phyloP scores from a whole-genome alignment of 2,329 filamentous ascomycete genomes.

The Colletotrichum paranaense region DNA sequence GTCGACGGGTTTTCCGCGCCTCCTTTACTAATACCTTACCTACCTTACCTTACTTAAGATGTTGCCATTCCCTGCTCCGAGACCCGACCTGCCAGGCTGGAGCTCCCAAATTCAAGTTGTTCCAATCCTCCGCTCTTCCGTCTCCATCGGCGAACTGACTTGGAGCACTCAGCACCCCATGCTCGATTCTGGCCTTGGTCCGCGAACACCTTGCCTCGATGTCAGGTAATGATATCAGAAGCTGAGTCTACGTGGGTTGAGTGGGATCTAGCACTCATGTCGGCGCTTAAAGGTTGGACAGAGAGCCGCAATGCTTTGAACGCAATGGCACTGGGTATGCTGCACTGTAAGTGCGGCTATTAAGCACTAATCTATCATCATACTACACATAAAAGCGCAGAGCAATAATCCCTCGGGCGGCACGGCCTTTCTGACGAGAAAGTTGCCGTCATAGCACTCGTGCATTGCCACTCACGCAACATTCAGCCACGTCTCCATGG shows the following conservation, averaged over 20 bases:
- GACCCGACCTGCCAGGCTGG: no score
- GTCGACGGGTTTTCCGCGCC: neutral
- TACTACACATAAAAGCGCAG: neutral
- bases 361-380: neutral
- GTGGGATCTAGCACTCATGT: neutral
- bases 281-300: neutral
- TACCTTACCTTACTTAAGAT: no score
- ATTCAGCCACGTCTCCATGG: neutral
- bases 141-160: no score
- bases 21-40: no score
- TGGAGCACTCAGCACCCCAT: no score
- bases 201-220: no score
- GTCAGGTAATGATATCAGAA: no score
- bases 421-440: neutral
- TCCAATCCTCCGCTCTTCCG: no score
- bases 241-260: no score
- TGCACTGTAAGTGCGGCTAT: neutral
- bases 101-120: no score
- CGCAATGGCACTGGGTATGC: neutral
- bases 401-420: neutral
- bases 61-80: no score
- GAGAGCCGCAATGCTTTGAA: neutral
- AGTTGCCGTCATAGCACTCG: neutral
- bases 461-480: neutral
- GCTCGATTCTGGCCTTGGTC: no score